Base-by-base conservation (phyloP, 441 rosid species). In the Populus tomentosa region DNA sequence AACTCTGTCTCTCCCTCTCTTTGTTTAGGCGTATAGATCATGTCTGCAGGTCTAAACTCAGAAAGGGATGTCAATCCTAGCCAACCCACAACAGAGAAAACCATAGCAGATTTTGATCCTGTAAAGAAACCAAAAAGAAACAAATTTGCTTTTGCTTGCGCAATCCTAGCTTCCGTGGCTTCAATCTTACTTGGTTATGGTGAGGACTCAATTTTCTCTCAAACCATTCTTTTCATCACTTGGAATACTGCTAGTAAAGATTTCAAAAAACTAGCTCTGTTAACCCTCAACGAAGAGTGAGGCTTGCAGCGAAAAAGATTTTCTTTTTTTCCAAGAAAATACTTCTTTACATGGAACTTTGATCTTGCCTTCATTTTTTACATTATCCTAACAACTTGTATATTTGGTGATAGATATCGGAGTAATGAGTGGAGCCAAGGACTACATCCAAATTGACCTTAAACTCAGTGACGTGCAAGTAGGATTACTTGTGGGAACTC, bases 181-280 rank as follows among this genome's bases (percentile, higher is more conserved):
- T 92, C 98, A 32, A 83, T 88, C 83, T 81, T 94, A 50, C 91
- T 90, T 32, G 97, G 97, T 69, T 94, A 94, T n/a, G 97, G 98
- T 94, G 59, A 61, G 79, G 23, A 9, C 2, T 46, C 18, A n/a
- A 6, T 16, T 50, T 20, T 6, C 7, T 26, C 26, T 40, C 67
- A 10, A 9, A 4, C 6, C 16, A 42, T 42, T 42, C 0, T 42
- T 42, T 42, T 35, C 61, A 16, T 53, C 61, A 53, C 61, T 53
- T 53, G 61, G 61, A 53, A 53, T 5, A 53, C n/a, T 53, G 56
- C 28, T 26, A 26, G 28, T 46, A 18, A 46, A 3, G 53, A 42
- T 42, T 42, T 18, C 53, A 42, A 13, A 13, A 46, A 46, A 46
- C 20, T 46, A 46, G 56, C 56, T 13, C 56, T 46, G 56, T 14